Evolutionary conservation across 2,329 filamentous ascomycete genomes (phyloP), one percentile per base, ranked within the genome.

Genomic region (Fusarium sp.): DNA sequence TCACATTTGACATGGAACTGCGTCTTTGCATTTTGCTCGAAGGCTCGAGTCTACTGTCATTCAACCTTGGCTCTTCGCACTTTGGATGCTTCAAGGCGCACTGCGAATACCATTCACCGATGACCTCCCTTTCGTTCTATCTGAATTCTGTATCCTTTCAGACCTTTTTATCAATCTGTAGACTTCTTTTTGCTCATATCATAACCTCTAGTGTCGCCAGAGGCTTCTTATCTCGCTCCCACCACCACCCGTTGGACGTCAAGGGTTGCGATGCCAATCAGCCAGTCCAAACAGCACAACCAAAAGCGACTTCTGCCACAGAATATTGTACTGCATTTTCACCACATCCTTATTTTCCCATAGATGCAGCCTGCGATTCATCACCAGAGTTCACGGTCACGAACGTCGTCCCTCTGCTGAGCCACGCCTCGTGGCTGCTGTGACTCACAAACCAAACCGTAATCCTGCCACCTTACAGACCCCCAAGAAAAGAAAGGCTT

Each of bases 141-240:
- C 8, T 2, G 2, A 11, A 2, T 11, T 13, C 15, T n/a, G 33
- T 38, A 4, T n/a, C 1, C 16, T 5, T 6, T n/a, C 23, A 28
- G 9, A 2, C 10, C 2, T 38, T 12, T 1, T 28, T 1, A 6
- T 6, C 9, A 9, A 28, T 21, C 1, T n/a, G 0, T 18, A 11
- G 4, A 9, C 6, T n/a, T 0, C 2, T 3, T 7, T n/a, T 4
- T 13, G 7, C 11, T n/a, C 9, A 10, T 18, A 2, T 9, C 2
- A 2, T 0, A 10, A 4, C 5, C 19, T 30, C 12, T 30, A 21
- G 3, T 3, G 6, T 50, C 23, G 23, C 11, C 3, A 4, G 18
- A 5, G 18, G 2, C 30, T 18, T 28, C 15, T 23, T 10, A 3
- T 58, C 40, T 49, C 23, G 6, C n/a, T 59, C 4, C 4, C 3